A percentile compares a stretch with the other conserved stretches of the same genome.
These are phyloP conservation scores for Amaranthus tricolor DNA, from an alignment of 179 eudicot species.

Conservation along the genomic window DNA sequence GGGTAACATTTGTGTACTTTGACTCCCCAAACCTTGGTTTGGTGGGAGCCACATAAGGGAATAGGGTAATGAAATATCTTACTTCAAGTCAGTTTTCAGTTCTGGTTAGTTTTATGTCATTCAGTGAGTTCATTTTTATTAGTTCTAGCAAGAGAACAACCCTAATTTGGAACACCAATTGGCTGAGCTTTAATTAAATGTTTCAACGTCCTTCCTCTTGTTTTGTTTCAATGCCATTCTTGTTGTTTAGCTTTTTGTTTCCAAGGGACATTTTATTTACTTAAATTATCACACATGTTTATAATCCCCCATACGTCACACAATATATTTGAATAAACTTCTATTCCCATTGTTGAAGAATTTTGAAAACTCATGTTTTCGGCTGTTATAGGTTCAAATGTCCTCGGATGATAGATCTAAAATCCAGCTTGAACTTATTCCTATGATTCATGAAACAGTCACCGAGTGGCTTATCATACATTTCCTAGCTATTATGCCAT, in stretches of 20 bases:
- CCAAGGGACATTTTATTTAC: neutral
- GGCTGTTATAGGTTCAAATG: slow-evolving; percentile 63
- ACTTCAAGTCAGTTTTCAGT: no score
- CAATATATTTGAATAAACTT: neutral
- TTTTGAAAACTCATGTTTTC: slow-evolving; percentile 16
- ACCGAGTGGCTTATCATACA: slow-evolving; percentile 90
- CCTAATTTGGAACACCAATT: no score
- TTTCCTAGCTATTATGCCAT: slow-evolving; percentile 71
- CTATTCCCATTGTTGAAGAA: neutral
- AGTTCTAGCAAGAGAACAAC: no score
- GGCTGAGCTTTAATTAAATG: neutral
- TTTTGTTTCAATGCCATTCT: neutral
- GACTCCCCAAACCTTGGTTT: no score
- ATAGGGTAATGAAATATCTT: no score
- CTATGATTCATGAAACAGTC: slow-evolving; percentile 77
- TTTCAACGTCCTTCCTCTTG: neutral
- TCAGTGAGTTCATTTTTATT: no score
- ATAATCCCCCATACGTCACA: neutral
- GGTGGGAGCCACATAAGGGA: no score
- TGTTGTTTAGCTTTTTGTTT: neutral
- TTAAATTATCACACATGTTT: neutral
- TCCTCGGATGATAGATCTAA: slow-evolving; percentile 58
- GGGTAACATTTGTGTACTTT: no score
- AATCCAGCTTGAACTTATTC: slow-evolving; percentile 79
- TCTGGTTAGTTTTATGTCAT: no score